These are phyloP conservation scores for Carex kokanica DNA, from an alignment of 176 grass and related monocot species.

Conservation along the genomic window DNA sequence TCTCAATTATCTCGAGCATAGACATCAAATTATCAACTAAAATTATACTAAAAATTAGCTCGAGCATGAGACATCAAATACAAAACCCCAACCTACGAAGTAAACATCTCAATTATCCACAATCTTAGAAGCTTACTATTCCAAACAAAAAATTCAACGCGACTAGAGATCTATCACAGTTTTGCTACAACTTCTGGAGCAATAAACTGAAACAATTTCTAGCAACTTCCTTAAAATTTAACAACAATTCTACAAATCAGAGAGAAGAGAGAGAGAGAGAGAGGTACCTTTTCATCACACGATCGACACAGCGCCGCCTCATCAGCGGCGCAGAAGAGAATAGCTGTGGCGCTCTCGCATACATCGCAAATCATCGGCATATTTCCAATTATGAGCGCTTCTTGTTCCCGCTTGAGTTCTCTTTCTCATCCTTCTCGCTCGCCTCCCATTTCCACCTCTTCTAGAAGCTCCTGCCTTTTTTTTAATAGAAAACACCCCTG, in stretches of 20 bases:
- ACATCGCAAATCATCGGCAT: conserved; percentile 99
- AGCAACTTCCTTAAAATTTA: background rate
- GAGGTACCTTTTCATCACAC: conserved; percentile 83
- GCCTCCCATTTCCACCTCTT: background rate
- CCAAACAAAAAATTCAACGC: background rate
- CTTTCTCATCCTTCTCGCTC: conserved; percentile 3
- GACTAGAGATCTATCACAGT: background rate
- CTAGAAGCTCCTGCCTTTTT: background rate
- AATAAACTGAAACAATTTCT: background rate
- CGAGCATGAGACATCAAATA: background rate
- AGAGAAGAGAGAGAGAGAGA: background rate
- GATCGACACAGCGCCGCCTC: conserved; percentile 87
- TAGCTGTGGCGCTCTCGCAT: conserved; percentile 83
- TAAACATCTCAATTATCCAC: conserved; percentile 1
- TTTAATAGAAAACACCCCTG: background rate
- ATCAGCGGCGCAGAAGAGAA: conserved; percentile 94
- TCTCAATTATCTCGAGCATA: background rate
- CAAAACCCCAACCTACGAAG: background rate
- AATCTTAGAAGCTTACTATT: background rate
- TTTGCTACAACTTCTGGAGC: background rate
- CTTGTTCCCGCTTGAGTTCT: background rate
- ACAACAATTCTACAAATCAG: background rate
- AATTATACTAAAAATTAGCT: background rate
- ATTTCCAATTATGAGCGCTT: background rate
- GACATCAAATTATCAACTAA: background rate